Base-by-base conservation (phyloP, 83 land plant species). In the Diphasiastrum complanatum region DNA sequence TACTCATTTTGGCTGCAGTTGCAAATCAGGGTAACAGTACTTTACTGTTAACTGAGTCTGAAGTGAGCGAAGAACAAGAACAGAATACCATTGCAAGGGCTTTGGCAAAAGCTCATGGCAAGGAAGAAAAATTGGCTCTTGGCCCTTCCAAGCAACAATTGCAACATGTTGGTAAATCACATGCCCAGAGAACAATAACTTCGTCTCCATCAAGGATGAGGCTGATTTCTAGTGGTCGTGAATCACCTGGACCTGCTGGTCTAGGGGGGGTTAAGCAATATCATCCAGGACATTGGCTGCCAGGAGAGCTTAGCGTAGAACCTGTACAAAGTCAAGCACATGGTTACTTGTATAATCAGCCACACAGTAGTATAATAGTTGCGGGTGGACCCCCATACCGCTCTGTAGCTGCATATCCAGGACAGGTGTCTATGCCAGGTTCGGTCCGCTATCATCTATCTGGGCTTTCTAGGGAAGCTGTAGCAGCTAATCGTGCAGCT, bases 1-100 rank as follows among this genome's bases (percentile, higher is more conserved):
- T n/a, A n/a, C n/a, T n/a, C n/a, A n/a, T 28, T 50, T 40, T 50
- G 29, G 40, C 26, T 37, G 33, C 76, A 73, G 76, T 68, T 60
- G 66, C 67, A 23, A 68, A 62, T 31, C 76, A 73, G 29, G 52
- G 45, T 10, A 38, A 57, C 27, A 31, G 61, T 12, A 50, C 50
- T 5, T 30, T 68, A 28, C 60, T 36, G 4, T 45, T 35, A 3
- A 43, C 67, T 12, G 77, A 74, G 49, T 22, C 65, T 11, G 77
- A 75, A 45, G 63, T 74, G 41, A 75, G 64, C 37, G 78, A 75
- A 38, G 78, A 75, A 57, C 78, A 70, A 47, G 78, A 75, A 45
- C 69, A 75, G 62, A 72, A 37, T 45, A 66, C 57, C 10, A 75
- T 75, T n/a, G 78, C 78, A 34, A 60, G 78, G 18, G 61, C 67